A percentile compares a stretch with the other conserved stretches of the same genome.
These are phyloP conservation scores for Venturia effusa DNA, from an alignment of 2,329 filamentous ascomycete species.

Conservation along the genomic window DNA sequence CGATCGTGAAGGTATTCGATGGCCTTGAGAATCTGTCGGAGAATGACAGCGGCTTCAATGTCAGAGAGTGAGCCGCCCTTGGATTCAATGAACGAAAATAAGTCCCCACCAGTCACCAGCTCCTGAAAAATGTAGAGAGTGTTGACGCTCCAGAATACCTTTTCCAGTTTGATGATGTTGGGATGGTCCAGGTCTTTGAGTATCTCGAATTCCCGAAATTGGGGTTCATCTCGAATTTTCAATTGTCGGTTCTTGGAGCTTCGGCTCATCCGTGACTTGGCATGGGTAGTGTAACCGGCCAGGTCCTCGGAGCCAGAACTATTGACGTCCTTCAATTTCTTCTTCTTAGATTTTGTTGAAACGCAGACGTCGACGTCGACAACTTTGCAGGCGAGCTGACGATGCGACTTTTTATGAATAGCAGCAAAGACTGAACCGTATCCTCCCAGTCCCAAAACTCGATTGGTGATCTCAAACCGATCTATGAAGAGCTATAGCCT, in stretches of 20 bases:
- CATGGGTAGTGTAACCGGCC: neutral
- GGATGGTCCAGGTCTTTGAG: constrained; percentile 46
- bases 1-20: constrained; percentile 46
- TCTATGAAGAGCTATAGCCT: constrained; percentile 33
- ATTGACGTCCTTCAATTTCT: neutral
- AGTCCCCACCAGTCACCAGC: constrained; percentile 47
- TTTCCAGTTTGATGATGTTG: constrained; percentile 48
- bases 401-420: constrained; percentile 38
- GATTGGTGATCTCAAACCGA: constrained; percentile 38
- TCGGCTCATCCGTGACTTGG: neutral
- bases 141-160: constrained; percentile 41
- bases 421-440: constrained; percentile 46
- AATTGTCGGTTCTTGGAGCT: constrained; percentile 9
- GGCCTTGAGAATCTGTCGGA: constrained; percentile 45
- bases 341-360: neutral
- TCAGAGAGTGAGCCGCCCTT: constrained; percentile 37
- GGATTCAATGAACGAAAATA: constrained; percentile 47
- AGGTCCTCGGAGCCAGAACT: neutral
- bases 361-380: constrained; percentile 33
- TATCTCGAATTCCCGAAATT: constrained; percentile 35
- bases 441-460: constrained; percentile 43
- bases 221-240: neutral
- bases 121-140: constrained; percentile 53
- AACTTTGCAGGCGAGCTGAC: constrained; percentile 60
- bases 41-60: constrained; percentile 42